Evolutionary conservation across 305 asterid species (phyloP).

Genomic region (Fraxinus latifolia): DNA sequence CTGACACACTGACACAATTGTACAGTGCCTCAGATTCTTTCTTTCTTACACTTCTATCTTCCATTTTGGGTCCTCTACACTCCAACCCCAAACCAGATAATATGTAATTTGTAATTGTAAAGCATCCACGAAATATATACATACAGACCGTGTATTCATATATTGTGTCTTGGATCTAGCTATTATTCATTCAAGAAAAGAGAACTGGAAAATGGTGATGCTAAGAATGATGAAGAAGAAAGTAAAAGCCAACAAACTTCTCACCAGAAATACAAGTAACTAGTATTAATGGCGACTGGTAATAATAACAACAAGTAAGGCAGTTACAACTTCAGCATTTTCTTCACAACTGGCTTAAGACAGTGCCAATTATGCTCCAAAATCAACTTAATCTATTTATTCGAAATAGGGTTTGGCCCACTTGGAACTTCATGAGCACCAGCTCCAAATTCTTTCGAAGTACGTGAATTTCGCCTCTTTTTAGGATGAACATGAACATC

Average conservation of each 20-base stretch:
- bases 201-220: conserved; percentile 1
- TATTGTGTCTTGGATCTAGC: conserved; percentile 11
- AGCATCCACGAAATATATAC: background rate
- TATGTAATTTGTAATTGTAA: background rate
- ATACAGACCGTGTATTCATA: background rate
- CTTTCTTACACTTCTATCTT: background rate
- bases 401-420: conserved; percentile 75
- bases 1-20: conserved; percentile 24
- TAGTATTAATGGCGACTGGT: conserved; percentile 21
- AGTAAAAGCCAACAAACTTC: conserved; percentile 35
- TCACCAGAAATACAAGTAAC: conserved; percentile 21
- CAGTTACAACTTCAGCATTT: background rate
- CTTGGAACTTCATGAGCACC: conserved; percentile 68
- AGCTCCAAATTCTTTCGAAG: conserved; percentile 31
- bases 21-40: conserved; percentile 1
- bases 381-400: conserved; percentile 25
- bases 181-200: conserved; percentile 18
- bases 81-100: background rate
- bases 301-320: conserved; percentile 2
- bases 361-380: background rate
- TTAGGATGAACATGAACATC: conserved; percentile 28
- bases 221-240: conserved; percentile 25
- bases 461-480: conserved; percentile 1
- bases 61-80: background rate
- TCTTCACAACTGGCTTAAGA: background rate